Conservation (phyloP, 345 rosid species). For the Corymbia maculata region DNA sequence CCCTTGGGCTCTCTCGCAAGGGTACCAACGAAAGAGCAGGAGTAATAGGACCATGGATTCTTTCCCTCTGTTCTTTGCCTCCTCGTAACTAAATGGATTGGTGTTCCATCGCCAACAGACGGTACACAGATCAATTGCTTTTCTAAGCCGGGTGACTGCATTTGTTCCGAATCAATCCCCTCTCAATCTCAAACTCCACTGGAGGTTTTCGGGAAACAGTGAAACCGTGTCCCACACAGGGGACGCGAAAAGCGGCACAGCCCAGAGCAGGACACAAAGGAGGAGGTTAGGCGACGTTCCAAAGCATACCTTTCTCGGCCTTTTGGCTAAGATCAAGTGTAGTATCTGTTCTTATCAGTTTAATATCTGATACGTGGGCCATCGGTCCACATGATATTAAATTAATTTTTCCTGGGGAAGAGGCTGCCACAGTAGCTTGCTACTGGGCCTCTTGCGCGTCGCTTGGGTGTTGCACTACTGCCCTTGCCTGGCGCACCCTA, state of each 20-base stretch:
- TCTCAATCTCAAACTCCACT: not conserved
- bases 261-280: no score
- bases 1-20: no score
- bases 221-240: no score
- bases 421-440: not conserved
- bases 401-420: conserved; percentile 12
- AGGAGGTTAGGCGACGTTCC: not conserved
- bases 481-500: not conserved
- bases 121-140: not conserved
- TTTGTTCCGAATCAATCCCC: not conserved
- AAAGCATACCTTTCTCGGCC: conserved; percentile 54
- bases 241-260: no score
- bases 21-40: no score
- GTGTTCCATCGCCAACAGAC: not conserved
- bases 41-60: no score
- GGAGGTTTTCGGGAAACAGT: not conserved
- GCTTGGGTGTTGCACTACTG: not conserved
- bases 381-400: conserved; percentile 33
- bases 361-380: conserved; percentile 45
- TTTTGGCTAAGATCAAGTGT: conserved; percentile 64
- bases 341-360: conserved; percentile 59
- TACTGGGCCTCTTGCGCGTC: not conserved
- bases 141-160: not conserved
- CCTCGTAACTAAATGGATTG: not conserved
- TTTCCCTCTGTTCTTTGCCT: no score